Conservation (phyloP, 805 yeast species). For the Saturnispora kantuleensis region DNA sequence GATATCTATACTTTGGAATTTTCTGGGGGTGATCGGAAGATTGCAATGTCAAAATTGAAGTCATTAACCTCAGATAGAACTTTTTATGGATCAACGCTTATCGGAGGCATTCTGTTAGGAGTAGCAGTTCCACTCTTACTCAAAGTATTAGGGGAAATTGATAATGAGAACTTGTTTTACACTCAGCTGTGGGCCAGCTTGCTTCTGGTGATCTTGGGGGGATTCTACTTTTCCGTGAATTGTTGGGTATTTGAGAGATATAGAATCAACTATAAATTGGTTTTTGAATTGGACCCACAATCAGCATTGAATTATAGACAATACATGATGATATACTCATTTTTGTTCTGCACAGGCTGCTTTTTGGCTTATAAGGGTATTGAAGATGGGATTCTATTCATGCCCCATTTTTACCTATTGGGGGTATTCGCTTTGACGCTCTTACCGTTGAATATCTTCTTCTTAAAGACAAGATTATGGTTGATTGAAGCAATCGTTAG, state of each 20-base stretch:
- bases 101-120: constrained; percentile 63
- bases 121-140: constrained; percentile 55
- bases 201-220: constrained; percentile 50
- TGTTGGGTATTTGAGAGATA: constrained; percentile 62
- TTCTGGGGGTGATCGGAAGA: constrained; percentile 62
- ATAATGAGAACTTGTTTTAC: constrained; percentile 39
- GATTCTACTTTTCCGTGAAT: constrained; percentile 55
- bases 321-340: constrained; percentile 52
- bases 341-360: constrained; percentile 44
- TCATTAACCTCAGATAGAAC: constrained; percentile 30
- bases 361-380: constrained; percentile 69
- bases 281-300: constrained; percentile 74
- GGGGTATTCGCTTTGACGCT: constrained; percentile 36
- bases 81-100: constrained; percentile 41
- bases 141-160: constrained; percentile 32
- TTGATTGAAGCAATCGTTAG: constrained; percentile 60
- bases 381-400: constrained; percentile 56
- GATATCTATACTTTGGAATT: constrained; percentile 54
- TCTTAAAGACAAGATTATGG: constrained; percentile 65
- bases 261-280: constrained; percentile 82
- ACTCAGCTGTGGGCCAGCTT: constrained; percentile 93
- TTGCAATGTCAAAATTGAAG: constrained; percentile 59
- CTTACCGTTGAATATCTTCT: constrained; percentile 53
- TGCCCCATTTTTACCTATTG: constrained; percentile 72
- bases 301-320: constrained; percentile 57